A percentile compares a stretch with the other conserved stretches of the same genome.
phyloP scores from a whole-genome alignment of 2,329 filamentous ascomycete genomes.

The Metarhizium sp. region DNA sequence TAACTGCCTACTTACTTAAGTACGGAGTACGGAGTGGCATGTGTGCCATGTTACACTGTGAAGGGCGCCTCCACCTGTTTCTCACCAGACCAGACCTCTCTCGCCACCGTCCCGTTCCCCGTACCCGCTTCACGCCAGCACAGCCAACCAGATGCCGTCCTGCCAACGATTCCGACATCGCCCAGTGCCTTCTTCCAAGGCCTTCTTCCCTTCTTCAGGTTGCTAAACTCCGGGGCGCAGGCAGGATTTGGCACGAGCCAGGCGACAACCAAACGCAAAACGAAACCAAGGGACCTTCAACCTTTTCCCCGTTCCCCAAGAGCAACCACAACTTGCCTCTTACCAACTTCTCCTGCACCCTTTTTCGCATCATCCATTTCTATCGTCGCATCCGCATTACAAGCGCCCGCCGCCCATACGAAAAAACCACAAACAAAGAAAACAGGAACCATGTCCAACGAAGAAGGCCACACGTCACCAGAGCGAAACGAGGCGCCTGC shows the following conservation, averaged over 20 bases:
- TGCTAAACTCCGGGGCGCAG: not conserved
- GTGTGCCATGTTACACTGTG: no score
- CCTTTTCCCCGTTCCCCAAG: no score
- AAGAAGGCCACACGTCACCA: conserved; percentile 38
- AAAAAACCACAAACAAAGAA: not conserved
- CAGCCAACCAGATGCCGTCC: conserved; percentile 14
- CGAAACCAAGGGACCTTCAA: no score
- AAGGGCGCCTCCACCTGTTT: no score
- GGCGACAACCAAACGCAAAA: not conserved
- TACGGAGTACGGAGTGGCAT: no score
- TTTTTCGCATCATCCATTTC: not conserved
- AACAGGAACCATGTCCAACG: conserved; percentile 31
- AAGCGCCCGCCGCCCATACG: not conserved
- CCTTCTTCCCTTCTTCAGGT: conserved; percentile 4
- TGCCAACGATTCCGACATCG: conserved; percentile 11
- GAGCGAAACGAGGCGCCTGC: conserved; percentile 32
- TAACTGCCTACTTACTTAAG: no score
- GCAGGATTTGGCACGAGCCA: not conserved
- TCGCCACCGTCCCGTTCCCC: no score
- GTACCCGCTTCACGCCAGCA: not conserved
- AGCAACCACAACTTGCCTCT: not conserved
- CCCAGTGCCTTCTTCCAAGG: not conserved
- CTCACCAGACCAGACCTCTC: no score
- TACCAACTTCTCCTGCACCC: not conserved
- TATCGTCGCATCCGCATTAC: not conserved